These are phyloP conservation scores for Pseudocercospora eumusae DNA, from an alignment of 2,329 filamentous ascomycete genomes.

Conservation along the genomic window DNA sequence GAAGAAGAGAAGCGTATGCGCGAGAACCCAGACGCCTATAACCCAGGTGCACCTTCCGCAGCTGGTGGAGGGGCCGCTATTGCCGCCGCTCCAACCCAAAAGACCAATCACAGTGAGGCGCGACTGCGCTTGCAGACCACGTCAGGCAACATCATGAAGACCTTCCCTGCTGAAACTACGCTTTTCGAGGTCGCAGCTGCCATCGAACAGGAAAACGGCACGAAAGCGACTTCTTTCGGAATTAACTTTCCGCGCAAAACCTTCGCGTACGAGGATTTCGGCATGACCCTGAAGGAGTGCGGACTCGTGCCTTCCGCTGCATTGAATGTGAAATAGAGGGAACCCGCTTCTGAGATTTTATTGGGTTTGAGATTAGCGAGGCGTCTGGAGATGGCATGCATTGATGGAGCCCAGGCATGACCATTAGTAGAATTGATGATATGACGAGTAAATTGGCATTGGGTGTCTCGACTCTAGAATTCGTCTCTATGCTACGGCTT, in stretches of 20 bases:
- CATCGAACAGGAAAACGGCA: constrained; percentile 69
- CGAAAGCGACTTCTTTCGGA: constrained; percentile 72
- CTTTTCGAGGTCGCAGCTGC: constrained; percentile 87
- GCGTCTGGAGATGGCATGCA: not conserved
- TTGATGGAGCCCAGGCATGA: not conserved
- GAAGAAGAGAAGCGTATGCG: constrained; percentile 82
- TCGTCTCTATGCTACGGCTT: not conserved
- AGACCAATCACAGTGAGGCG: constrained; percentile 75
- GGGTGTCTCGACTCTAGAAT: not conserved
- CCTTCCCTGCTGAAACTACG: constrained; percentile 83
- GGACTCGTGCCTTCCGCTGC: constrained; percentile 89
- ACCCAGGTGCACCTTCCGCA: constrained; percentile 49
- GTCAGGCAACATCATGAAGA: constrained; percentile 79
- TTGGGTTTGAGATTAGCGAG: not conserved
- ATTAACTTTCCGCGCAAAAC: constrained; percentile 86
- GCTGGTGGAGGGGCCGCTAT: constrained; percentile 44
- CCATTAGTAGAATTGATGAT: not conserved
- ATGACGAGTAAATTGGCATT: not conserved
- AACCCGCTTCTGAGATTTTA: not conserved
- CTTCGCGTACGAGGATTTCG: constrained; percentile 71
- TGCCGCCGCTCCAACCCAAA: constrained; percentile 48
- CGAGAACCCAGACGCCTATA: constrained; percentile 66
- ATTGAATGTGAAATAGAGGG: constrained; percentile 47
- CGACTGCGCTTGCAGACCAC: constrained; percentile 78
- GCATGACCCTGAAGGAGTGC: constrained; percentile 88